A percentile compares a stretch with the other conserved stretches of the same genome.
Conservation (phyloP, 176 grass and related monocot genomes). For the Saccharum spontaneum region DNA sequence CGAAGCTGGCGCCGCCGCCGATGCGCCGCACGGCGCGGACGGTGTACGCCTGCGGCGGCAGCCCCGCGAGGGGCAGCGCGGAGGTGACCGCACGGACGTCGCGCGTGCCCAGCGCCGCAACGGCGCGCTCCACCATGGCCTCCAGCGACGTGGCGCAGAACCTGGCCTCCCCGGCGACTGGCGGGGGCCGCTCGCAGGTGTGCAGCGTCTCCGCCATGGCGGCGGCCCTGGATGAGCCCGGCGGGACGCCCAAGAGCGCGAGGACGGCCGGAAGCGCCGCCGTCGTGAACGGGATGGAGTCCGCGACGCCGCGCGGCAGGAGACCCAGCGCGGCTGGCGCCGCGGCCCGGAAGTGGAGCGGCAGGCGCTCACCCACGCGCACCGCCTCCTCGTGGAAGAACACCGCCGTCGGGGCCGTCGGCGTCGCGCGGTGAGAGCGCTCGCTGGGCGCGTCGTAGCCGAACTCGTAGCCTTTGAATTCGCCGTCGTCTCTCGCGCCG, state of each 20-base stretch:
- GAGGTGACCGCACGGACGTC: constrained; percentile 29
- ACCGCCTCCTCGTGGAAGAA: constrained; percentile 54
- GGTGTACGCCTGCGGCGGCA: constrained; percentile 28
- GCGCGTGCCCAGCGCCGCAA: constrained; percentile 37
- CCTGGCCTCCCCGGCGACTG: constrained; percentile 20
- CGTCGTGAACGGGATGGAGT: constrained; percentile 41
- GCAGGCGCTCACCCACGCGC: constrained; percentile 42
- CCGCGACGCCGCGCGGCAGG: constrained; percentile 28
- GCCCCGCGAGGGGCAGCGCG: constrained; percentile 29
- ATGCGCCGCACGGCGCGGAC: constrained; percentile 14
- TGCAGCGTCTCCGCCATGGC: constrained; percentile 34
- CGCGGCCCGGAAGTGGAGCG: constrained; percentile 34
- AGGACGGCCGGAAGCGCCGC: constrained; percentile 18
- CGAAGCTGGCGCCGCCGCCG: constrained; percentile 26
- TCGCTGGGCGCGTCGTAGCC: background rate
- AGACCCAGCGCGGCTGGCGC: constrained; percentile 7
- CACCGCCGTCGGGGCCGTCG: constrained; percentile 14
- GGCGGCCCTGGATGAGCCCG: background rate
- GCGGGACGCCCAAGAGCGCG: background rate
- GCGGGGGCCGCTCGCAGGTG: constrained; percentile 20
- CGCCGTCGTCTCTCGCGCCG: background rate
- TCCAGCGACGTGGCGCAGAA: constrained; percentile 58
- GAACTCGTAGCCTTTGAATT: constrained; percentile 15
- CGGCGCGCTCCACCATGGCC: constrained; percentile 35
- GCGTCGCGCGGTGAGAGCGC: too few species aligned